Conservation (phyloP, 2,329 filamentous ascomycete genomes). For the Colletotrichum incanum region DNA sequence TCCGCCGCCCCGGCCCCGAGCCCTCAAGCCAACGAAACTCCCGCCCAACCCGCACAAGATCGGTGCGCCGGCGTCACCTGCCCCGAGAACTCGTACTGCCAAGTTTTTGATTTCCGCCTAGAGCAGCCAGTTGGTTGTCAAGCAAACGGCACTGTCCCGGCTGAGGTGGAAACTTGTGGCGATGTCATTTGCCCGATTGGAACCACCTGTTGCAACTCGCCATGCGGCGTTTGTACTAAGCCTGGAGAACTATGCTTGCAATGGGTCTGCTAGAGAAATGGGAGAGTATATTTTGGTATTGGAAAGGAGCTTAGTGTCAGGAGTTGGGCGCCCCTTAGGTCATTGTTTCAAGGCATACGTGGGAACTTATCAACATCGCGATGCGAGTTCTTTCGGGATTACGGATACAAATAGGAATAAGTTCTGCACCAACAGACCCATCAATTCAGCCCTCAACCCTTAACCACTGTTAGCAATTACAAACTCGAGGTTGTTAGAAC, state of each 20-base stretch:
- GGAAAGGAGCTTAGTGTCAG: not conserved
- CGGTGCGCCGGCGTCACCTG: slow-evolving; percentile 31
- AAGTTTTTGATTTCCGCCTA: slow-evolving; percentile 31
- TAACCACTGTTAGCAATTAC: not conserved
- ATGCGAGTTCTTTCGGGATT: too few relatives aligned
- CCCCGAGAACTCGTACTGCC: slow-evolving; percentile 30
- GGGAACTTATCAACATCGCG: not conserved
- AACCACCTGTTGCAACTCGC: slow-evolving; percentile 45
- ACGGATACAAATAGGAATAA: too few relatives aligned
- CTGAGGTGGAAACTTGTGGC: slow-evolving; percentile 23
- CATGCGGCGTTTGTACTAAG: slow-evolving; percentile 42
- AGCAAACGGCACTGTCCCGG: slow-evolving; percentile 28
- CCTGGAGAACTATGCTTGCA: slow-evolving; percentile 38
- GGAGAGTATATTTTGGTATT: not conserved
- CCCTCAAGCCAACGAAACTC: slow-evolving; percentile 10
- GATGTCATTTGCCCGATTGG: slow-evolving; percentile 40
- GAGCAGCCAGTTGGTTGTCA: slow-evolving; percentile 32
- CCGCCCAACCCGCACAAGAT: slow-evolving; percentile 7
- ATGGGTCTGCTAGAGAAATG: slow-evolving; percentile 34
- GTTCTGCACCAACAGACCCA: not conserved
- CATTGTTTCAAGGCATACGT: not conserved
- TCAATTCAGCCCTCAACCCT: not conserved
- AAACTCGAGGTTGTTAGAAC: too few relatives aligned
- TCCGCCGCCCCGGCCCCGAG: slow-evolving; percentile 11
- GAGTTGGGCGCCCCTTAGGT: slow-evolving; percentile 7